phyloP scores from a whole-genome alignment of 805 yeast species.

The Saccharomycopsis babjevae region DNA sequence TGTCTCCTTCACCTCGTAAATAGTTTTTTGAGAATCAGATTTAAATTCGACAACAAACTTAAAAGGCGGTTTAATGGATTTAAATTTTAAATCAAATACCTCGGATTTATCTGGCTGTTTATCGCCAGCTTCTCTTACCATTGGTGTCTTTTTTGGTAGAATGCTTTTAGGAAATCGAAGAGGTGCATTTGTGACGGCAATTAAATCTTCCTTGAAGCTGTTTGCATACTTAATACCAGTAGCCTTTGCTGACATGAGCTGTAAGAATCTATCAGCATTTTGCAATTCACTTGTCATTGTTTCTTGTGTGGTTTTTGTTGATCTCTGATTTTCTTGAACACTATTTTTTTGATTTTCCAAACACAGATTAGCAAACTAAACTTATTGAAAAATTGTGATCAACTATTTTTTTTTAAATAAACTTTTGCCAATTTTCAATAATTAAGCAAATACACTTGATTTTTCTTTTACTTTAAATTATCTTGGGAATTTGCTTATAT shows the following conservation, averaged over 20 bases:
- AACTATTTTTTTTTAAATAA: no score
- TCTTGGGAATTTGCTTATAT: no score
- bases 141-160: constrained; percentile 1
- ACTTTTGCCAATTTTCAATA: no score
- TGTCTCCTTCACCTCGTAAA: constrained; percentile 13
- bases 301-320: neutral
- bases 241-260: constrained; percentile 12
- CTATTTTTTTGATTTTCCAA: no score
- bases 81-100: constrained; percentile 5
- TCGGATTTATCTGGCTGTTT: neutral
- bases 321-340: no score
- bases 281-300: constrained; percentile 6
- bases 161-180: constrained; percentile 8
- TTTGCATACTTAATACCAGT: constrained; percentile 3
- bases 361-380: no score
- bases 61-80: constrained; percentile 16
- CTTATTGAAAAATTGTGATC: no score
- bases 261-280: constrained; percentile 10
- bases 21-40: constrained; percentile 3
- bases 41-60: constrained; percentile 9
- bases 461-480: no score
- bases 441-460: no score
- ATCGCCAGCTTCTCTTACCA: neutral
- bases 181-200: constrained; percentile 6
- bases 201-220: constrained; percentile 7